Conservation (phyloP, 2,329 filamentous ascomycete genomes). For the Parasarocladium wereldwijsianum region DNA sequence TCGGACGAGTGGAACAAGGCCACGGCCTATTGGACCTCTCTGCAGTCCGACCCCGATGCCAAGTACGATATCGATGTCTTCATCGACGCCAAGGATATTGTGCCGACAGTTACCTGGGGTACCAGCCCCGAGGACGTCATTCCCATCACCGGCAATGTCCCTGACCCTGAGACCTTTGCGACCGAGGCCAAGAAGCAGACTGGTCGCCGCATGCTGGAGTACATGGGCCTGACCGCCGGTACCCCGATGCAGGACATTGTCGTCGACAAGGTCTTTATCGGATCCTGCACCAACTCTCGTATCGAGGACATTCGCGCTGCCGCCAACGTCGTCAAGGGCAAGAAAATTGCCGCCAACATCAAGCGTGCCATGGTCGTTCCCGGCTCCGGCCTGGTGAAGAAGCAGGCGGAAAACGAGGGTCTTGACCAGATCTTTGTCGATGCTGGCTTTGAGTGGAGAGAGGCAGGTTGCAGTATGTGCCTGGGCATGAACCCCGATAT, state of each 20-base stretch:
- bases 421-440: constrained; percentile 85
- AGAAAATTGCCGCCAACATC: constrained; percentile 74
- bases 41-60: constrained; percentile 76
- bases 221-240: constrained; percentile 84
- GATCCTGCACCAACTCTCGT: constrained; percentile 91
- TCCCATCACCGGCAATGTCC: constrained; percentile 84
- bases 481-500: constrained; percentile 98
- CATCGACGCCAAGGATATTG: constrained; percentile 84
- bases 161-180: constrained; percentile 74
- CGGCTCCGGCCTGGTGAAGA: constrained; percentile 87
- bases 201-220: constrained; percentile 73
- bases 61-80: constrained; percentile 82
- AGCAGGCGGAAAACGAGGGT: constrained; percentile 79
- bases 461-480: constrained; percentile 98
- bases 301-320: constrained; percentile 91
- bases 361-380: constrained; percentile 95
- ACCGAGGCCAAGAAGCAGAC: constrained; percentile 67
- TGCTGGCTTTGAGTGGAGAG: constrained; percentile 94
- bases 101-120: constrained; percentile 91
- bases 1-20: constrained; percentile 85
- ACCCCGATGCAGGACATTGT: constrained; percentile 84
- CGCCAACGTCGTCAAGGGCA: constrained; percentile 72
- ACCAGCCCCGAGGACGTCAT: constrained; percentile 93
- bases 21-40: constrained; percentile 70
- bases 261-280: constrained; percentile 95